Evolutionary conservation across 129 eudicot genomes (phyloP).

Genomic region (Smallanthus sonchifolius): DNA sequence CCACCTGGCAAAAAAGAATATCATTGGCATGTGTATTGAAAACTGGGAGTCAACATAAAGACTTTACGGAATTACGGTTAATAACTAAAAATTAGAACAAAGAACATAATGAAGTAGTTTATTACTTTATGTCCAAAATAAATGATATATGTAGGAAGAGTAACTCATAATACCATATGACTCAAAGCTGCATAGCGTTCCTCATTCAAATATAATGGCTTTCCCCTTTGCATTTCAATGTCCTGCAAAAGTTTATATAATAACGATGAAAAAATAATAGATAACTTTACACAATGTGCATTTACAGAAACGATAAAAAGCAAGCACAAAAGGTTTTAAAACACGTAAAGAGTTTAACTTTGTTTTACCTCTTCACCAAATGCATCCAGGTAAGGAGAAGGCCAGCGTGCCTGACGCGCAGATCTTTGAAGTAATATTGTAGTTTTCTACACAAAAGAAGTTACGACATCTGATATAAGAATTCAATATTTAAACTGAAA

Average conservation of each 20-base stretch:
- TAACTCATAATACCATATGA: conserved; percentile 59
- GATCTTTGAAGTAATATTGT: conserved; percentile 88
- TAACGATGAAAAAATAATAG: neutral
- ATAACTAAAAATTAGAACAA: neutral
- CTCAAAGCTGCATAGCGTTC: conserved; percentile 91
- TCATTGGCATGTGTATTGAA: neutral
- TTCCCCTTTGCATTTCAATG: conserved; percentile 81
- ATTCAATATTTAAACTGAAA: conserved; percentile 1
- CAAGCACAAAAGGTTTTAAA: conserved; percentile 1
- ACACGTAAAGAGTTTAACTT: neutral
- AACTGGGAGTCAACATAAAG: neutral
- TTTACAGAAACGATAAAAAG: neutral
- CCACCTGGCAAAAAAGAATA: conserved; percentile 58
- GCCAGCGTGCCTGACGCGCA: conserved; percentile 96
- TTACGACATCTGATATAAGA: conserved; percentile 13
- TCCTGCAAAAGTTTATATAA: conserved; percentile 49
- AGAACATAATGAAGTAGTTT: neutral
- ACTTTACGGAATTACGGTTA: neutral
- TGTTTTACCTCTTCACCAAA: conserved; percentile 91
- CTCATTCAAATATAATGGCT: conserved; percentile 76
- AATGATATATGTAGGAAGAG: neutral
- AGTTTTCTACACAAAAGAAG: conserved; percentile 56
- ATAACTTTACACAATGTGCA: neutral
- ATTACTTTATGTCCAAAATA: neutral
- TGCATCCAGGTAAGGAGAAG: conserved; percentile 88